Base-by-base conservation (phyloP, 2,329 filamentous ascomycete species). In the Hymenoscyphus scutula region DNA sequence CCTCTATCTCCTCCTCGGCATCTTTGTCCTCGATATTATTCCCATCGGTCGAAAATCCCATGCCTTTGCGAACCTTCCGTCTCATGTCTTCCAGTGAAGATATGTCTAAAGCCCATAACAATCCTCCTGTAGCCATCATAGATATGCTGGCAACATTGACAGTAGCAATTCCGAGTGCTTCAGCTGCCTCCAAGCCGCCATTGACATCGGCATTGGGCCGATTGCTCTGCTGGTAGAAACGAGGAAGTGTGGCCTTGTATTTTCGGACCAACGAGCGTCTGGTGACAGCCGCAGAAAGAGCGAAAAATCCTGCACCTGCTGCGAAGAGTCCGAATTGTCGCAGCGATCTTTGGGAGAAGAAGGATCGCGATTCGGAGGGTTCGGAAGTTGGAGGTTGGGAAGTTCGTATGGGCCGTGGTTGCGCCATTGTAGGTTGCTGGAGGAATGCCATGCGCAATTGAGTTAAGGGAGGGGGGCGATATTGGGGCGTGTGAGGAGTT, bases 151-250 rank as follows among this genome's bases (percentile, higher is more conserved):
- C 72, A 13, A 95, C 91, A 70, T 97, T 97, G 69, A 97, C 82
- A 0, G 93, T 97, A 0, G 94, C 95, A 38, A 97, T 80, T 56
- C 88, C 90, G 25, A 99, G 80, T 0, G 94, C 94, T 76, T 96
- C 90, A 37, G 89, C 77, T 0, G 94, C 94, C 66, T 97, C 88
- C 45, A 89, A 74, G 1, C 85, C 82, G 7, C 87, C 87, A 71
- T 88, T 89, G 30, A 85, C 81, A 53, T 79, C 58, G 75, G 73
- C 75, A 75, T 76, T 81, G 77, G 76, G 53, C 67, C 79, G 76
- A 68, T 84, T 85, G 75, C 84, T 88, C 53, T 83, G 84, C 15
- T 84, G 79, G 81, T 89, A 96, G 79, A 89, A 94, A 55, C 83
- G 84, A 11, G 93, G 92, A 45, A 85, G 77, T 13, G 85, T 78